phyloP scores from a whole-genome alignment of 139 green algal genomes.

The Auxenochlorella pyrenoidosa region DNA sequence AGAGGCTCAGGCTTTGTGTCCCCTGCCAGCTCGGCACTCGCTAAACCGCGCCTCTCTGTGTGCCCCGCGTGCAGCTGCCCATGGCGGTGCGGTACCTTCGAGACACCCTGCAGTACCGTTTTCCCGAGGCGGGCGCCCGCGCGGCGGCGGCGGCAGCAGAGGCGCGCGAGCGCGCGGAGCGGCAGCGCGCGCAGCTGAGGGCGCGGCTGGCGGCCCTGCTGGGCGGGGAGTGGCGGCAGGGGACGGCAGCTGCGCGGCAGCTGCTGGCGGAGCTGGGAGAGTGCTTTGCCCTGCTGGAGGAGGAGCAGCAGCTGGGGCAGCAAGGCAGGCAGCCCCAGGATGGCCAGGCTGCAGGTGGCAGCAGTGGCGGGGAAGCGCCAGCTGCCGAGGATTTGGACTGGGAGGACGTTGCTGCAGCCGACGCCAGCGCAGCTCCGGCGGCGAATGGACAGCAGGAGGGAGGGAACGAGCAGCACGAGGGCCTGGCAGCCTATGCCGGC shows the following conservation, averaged over 20 bases:
- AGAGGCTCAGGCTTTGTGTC: too few species aligned
- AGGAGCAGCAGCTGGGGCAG: constrained; percentile 5
- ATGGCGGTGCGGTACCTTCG: constrained; percentile 44
- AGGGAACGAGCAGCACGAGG: background rate
- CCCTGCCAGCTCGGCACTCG: background rate
- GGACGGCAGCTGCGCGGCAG: background rate
- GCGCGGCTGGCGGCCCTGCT: constrained; percentile 4
- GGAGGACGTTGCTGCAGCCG: constrained; percentile 35
- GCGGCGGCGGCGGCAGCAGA: background rate
- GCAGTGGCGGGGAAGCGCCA: background rate
- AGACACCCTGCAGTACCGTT: constrained; percentile 44
- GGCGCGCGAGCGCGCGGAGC: constrained; percentile 8
- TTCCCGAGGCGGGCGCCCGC: constrained; percentile 41
- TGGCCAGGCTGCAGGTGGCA: background rate
- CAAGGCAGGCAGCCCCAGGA: background rate
- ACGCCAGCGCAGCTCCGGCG: background rate
- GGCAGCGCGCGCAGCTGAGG: background rate
- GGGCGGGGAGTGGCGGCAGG: constrained; percentile 18
- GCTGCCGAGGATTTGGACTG: constrained; percentile 30
- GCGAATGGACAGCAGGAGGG: background rate
- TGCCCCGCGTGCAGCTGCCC: constrained; percentile 22
- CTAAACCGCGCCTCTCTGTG: background rate
- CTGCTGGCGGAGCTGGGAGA: constrained; percentile 24
- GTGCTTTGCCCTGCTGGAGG: constrained; percentile 35
- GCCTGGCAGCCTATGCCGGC: constrained; percentile 14